Evolutionary conservation across 805 yeast genomes (phyloP).

Genomic region (Pichia kluyveri): DNA sequence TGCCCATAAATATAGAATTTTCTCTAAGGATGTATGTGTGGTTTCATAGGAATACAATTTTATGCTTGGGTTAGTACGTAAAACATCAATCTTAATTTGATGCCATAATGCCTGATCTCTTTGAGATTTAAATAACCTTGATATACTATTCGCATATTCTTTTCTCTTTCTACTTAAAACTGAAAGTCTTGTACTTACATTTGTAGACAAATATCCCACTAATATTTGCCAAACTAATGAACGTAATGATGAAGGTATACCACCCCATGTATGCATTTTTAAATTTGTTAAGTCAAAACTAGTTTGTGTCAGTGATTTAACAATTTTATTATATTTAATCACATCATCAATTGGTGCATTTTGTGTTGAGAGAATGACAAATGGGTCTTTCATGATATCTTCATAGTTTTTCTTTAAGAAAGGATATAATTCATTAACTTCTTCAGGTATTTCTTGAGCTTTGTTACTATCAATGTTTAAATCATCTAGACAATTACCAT

Average conservation of each 20-base stretch:
- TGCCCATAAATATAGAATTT: conserved; percentile 87
- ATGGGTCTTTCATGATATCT: conserved; percentile 34
- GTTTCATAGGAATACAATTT: conserved; percentile 57
- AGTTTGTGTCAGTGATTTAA: conserved; percentile 42
- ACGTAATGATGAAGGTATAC: conserved; percentile 74
- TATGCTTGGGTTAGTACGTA: conserved; percentile 84
- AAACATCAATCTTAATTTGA: conserved; percentile 90
- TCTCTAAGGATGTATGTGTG: conserved; percentile 73
- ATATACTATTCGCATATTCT: conserved; percentile 73
- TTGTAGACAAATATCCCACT: conserved; percentile 85
- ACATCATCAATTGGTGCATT: conserved; percentile 31
- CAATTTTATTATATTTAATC: conserved; percentile 59
- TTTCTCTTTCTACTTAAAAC: conserved; percentile 72
- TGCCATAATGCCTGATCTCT: conserved; percentile 83
- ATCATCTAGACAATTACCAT: neutral
- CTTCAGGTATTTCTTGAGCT: conserved; percentile 29
- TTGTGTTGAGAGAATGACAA: conserved; percentile 25
- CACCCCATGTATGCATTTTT: conserved; percentile 85
- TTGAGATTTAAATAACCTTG: conserved; percentile 48
- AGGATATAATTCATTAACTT: conserved; percentile 15
- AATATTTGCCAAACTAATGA: conserved; percentile 85
- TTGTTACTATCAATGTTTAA: neutral
- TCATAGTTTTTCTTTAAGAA: conserved; percentile 24
- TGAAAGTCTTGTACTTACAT: conserved; percentile 60
- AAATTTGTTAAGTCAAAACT: conserved; percentile 63